Conservation (phyloP, 352 stramenopile species). For the Phytophthora quininea region DNA sequence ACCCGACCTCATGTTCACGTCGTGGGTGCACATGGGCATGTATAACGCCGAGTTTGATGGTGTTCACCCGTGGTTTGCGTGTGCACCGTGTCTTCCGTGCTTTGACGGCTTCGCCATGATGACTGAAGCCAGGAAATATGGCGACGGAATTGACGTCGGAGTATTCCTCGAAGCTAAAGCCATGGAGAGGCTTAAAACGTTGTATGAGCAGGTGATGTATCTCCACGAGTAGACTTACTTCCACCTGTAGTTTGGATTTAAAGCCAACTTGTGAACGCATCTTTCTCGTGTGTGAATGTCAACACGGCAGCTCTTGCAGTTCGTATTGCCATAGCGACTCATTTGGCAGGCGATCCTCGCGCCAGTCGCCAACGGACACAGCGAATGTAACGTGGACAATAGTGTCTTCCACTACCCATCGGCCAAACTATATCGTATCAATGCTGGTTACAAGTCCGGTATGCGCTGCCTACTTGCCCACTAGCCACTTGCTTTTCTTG, state of each 20-base stretch:
- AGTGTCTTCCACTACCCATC: too few species aligned
- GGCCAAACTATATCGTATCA: too few species aligned
- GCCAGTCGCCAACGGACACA: too few species aligned
- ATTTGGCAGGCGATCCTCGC: background rate
- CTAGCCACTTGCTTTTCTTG: constrained; percentile 65
- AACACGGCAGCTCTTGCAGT: too few species aligned
- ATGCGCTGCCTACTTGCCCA: too few species aligned
- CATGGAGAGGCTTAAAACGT: constrained; percentile 34
- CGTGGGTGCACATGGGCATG: constrained; percentile 58
- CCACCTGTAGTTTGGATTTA: too few species aligned
- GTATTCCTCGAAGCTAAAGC: constrained; percentile 43
- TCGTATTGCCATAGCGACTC: too few species aligned
- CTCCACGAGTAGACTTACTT: too few species aligned
- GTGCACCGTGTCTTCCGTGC: constrained; percentile 33
- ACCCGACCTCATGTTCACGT: constrained; percentile 60
- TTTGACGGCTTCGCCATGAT: constrained; percentile 53
- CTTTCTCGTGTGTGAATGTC: too few species aligned
- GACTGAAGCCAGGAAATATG: constrained; percentile 38
- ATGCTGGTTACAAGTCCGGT: too few species aligned
- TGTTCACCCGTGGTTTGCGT: constrained; percentile 36
- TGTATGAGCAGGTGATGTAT: constrained; percentile 14
- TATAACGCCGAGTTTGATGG: constrained; percentile 58
- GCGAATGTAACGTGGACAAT: background rate
- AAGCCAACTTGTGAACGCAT: too few species aligned
- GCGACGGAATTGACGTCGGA: constrained; percentile 43